A percentile compares a stretch with the other conserved stretches of the same genome.
Conservation (phyloP, 2,329 filamentous ascomycete species). For the Akanthomyces lecanii region DNA sequence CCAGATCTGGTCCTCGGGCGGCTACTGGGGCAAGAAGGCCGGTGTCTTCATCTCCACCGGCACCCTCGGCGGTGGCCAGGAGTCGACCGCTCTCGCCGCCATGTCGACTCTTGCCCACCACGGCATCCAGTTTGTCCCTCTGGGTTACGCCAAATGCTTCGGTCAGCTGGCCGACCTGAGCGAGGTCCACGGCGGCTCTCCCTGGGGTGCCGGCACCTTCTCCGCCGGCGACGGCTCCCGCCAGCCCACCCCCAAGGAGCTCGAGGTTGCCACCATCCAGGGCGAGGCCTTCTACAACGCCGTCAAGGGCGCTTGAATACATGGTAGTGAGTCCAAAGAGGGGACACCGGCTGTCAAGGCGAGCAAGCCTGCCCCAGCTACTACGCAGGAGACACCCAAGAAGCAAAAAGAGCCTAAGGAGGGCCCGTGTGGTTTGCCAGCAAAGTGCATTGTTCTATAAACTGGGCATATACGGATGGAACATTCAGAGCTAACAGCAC, state of each 20-base stretch:
- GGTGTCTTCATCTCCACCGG: conserved; percentile 89
- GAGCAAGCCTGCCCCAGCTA: conserved; percentile 20
- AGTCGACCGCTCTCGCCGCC: conserved; percentile 74
- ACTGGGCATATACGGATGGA: neutral
- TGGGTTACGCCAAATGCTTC: conserved; percentile 85
- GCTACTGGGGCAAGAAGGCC: conserved; percentile 81
- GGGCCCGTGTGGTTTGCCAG: conserved; percentile 73
- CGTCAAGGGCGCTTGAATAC: conserved; percentile 67
- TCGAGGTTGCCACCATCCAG: conserved; percentile 75
- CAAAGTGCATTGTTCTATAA: conserved; percentile 67
- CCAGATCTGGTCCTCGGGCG: conserved; percentile 73
- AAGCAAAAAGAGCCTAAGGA: conserved; percentile 49
- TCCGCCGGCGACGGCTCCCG: conserved; percentile 74
- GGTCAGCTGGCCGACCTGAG: conserved; percentile 61
- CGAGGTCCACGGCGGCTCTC: conserved; percentile 79
- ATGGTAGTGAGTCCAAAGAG: conserved; percentile 47
- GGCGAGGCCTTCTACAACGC: conserved; percentile 79
- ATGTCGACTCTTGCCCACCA: conserved; percentile 89
- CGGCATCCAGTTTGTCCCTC: conserved; percentile 92
- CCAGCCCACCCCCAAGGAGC: conserved; percentile 70
- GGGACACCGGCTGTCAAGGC: conserved; percentile 21
- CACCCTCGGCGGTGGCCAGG: conserved; percentile 83
- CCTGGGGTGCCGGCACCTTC: conserved; percentile 95
- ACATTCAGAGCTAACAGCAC: conserved; percentile 17
- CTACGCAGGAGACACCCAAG: conserved; percentile 25